Evolutionary conservation across 2,329 filamentous ascomycete species (phyloP).

Genomic region (Aspergillus floridensis): DNA sequence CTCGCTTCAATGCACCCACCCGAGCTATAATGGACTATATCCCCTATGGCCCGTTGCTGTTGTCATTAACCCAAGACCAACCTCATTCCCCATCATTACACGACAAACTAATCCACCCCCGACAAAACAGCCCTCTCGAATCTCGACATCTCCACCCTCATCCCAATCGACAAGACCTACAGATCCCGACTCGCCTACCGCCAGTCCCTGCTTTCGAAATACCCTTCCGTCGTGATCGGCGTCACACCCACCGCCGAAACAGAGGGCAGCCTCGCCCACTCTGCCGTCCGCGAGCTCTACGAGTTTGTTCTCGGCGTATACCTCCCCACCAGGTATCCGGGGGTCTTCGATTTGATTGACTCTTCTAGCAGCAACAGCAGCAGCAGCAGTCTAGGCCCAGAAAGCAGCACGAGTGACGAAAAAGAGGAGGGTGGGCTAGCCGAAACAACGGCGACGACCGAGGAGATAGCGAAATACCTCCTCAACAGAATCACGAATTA

Average conservation of each 20-base stretch:
- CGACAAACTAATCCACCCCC: constrained; percentile 4
- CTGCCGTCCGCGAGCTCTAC: constrained; percentile 58
- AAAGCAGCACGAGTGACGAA: background rate
- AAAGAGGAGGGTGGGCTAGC: background rate
- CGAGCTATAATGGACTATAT: background rate
- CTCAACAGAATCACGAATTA: constrained; percentile 48
- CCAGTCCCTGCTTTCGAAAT: constrained; percentile 44
- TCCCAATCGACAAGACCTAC: constrained; percentile 61
- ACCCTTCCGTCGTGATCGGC: constrained; percentile 42
- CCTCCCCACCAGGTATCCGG: constrained; percentile 57
- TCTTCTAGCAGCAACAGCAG: constrained; percentile 6
- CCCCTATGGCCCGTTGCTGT: no score
- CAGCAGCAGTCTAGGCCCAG: background rate
- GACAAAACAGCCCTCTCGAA: constrained; percentile 50
- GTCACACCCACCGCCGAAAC: constrained; percentile 40
- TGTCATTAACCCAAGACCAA: background rate
- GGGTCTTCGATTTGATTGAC: constrained; percentile 46
- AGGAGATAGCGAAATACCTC: constrained; percentile 25
- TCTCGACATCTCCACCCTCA: constrained; percentile 52
- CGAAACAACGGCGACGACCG: no score
- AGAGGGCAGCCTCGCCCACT: constrained; percentile 27
- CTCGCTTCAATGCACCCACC: no score
- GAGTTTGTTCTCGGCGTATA: constrained; percentile 54
- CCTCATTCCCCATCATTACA: background rate
- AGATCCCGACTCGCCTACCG: constrained; percentile 52